Conservation (phyloP, 148 eudicot species). For the Pharnaceum exiguum region DNA sequence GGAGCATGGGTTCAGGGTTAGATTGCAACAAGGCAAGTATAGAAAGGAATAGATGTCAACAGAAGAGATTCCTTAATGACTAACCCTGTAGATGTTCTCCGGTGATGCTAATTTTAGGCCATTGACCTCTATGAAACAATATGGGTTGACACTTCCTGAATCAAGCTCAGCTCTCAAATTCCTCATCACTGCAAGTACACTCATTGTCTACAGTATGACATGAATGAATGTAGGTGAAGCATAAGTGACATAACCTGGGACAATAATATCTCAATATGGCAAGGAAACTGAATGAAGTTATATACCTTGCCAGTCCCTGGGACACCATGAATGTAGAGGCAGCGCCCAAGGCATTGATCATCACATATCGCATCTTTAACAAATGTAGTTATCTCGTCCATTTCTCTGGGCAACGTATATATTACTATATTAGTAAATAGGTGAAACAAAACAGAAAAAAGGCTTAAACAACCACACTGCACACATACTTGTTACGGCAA, state of each 20-base stretch:
- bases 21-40: constrained; percentile 5
- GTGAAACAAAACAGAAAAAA: not conserved
- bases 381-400: constrained; percentile 79
- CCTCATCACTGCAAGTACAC: constrained; percentile 89
- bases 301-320: constrained; percentile 98
- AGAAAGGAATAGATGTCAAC: constrained; percentile 7
- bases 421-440: not conserved
- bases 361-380: constrained; percentile 87
- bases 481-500: constrained; percentile 72
- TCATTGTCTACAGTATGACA: constrained; percentile 83
- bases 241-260: not conserved
- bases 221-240: not conserved
- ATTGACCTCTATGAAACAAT: constrained; percentile 83
- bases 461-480: not conserved
- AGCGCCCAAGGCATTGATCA: constrained; percentile 93
- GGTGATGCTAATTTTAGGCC: constrained; percentile 94
- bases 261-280: not conserved
- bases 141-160: constrained; percentile 71
- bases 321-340: constrained; percentile 97
- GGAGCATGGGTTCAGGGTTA: constrained; percentile 8
- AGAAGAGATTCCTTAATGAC: constrained; percentile 2
- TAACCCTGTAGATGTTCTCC: constrained; percentile 86
- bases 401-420: constrained; percentile 57
- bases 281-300: not conserved
- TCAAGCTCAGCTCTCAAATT: constrained; percentile 82